A percentile compares a stretch with the other conserved stretches of the same genome.
phyloP scores from a whole-genome alignment of 306 rosid species.

The Cicer judaicum region DNA sequence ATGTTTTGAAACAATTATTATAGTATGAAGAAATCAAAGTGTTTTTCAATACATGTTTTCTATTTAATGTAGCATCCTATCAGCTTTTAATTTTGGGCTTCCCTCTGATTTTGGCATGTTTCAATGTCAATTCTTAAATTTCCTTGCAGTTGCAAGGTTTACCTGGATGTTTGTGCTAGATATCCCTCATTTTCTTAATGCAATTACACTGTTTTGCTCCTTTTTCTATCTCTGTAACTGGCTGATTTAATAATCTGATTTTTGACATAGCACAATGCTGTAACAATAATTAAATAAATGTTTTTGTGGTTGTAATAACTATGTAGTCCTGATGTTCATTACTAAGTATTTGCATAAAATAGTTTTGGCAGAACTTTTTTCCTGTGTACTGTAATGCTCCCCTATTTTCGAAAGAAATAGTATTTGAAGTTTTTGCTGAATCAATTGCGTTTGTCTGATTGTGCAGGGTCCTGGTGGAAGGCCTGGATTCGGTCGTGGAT shows the following conservation, averaged over 20 bases:
- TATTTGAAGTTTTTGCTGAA: neutral
- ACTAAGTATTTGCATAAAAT: neutral
- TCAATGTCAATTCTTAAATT: neutral
- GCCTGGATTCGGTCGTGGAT: conserved; percentile 78
- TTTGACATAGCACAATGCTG: neutral
- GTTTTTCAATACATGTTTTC: neutral
- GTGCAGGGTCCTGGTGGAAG: conserved; percentile 70
- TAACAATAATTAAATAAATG: neutral
- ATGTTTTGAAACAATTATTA: neutral
- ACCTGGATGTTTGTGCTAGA: neutral
- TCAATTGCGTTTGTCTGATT: conserved; percentile 17
- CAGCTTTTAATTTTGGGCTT: neutral
- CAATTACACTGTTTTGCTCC: neutral
- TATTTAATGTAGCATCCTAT: conserved; percentile 4
- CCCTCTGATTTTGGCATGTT: neutral
- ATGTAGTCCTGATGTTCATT: neutral
- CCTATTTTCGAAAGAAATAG: neutral
- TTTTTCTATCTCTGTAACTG: neutral
- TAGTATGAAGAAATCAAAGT: neutral
- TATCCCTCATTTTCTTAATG: neutral
- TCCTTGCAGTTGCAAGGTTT: neutral
- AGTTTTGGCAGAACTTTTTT: neutral
- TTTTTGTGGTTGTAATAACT: neutral
- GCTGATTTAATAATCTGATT: neutral
- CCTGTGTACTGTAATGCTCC: neutral